Conservation (phyloP, 495 filamentous ascomycete genomes). For the Tuber borchii region DNA sequence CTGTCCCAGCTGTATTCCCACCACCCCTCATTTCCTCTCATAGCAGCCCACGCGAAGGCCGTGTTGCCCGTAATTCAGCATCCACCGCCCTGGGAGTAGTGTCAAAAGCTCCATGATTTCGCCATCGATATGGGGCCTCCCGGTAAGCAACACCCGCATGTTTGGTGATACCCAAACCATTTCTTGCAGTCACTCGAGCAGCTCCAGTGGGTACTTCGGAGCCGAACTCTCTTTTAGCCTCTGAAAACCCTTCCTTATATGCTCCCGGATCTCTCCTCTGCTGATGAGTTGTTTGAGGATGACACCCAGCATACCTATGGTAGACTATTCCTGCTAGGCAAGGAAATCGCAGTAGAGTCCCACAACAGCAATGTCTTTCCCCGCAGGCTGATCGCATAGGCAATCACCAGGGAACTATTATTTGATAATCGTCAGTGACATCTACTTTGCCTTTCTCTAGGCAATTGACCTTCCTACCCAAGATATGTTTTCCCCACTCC, state of each 20-base stretch:
- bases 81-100: background rate
- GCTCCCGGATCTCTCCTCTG: background rate
- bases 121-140: background rate
- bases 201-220: background rate
- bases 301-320: background rate
- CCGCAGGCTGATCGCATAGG: background rate
- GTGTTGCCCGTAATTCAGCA: background rate
- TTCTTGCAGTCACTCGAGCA: background rate
- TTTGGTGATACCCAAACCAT: background rate
- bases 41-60: background rate
- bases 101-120: background rate
- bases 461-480: background rate
- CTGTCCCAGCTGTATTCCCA: too few species aligned
- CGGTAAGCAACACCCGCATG: background rate
- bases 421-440: background rate
- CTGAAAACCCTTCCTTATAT: background rate
- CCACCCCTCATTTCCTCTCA: too few species aligned
- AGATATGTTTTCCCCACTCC: background rate
- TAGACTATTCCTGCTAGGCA: background rate
- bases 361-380: background rate
- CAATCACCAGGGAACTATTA: background rate
- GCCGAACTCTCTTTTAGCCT: background rate
- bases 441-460: background rate
- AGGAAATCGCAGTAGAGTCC: background rate
- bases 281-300: background rate